phyloP scores from a whole-genome alignment of 2,329 filamentous ascomycete genomes.

The Fusarium nanum region DNA sequence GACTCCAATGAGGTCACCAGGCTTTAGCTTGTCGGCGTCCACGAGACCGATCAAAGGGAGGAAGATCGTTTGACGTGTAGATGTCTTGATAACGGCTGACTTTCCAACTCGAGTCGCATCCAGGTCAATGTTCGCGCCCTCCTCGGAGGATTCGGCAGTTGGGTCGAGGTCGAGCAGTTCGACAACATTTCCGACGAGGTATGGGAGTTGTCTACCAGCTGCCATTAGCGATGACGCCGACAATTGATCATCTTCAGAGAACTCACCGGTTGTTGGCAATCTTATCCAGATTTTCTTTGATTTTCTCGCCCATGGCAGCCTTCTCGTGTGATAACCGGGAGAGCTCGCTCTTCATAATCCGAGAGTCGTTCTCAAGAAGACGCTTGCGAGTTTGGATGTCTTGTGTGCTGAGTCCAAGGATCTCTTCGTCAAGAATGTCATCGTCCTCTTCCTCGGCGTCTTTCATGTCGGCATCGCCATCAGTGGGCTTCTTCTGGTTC shows the following conservation, averaged over 20 bases:
- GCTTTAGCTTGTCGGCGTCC: slow-evolving; percentile 93
- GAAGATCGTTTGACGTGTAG: slow-evolving; percentile 98
- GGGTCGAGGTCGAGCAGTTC: slow-evolving; percentile 97
- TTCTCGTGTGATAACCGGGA: slow-evolving; percentile 96
- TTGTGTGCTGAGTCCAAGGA: slow-evolving; percentile 90
- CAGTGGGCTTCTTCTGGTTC: slow-evolving; percentile 60
- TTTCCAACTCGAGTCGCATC: slow-evolving; percentile 97
- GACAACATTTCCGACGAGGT: slow-evolving; percentile 97
- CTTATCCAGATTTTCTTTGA: slow-evolving; percentile 99
- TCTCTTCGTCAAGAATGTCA: slow-evolving; percentile 90
- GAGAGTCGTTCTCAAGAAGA: slow-evolving; percentile 94
- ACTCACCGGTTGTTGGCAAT: slow-evolving; percentile 96
- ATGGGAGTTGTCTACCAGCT: slow-evolving; percentile 84
- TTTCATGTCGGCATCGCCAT: slow-evolving; percentile 90
- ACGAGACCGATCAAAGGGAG: slow-evolving; percentile 96
- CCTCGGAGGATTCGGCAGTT: slow-evolving; percentile 93
- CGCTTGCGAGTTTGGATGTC: slow-evolving; percentile 93
- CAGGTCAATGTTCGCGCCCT: slow-evolving; percentile 98
- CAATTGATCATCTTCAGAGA: neutral
- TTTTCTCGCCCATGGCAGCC: slow-evolving; percentile 95
- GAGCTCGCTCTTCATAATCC: slow-evolving; percentile 98
- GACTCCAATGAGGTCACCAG: slow-evolving; percentile 95
- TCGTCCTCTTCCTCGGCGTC: slow-evolving; percentile 81
- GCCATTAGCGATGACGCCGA: slow-evolving; percentile 4
- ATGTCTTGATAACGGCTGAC: slow-evolving; percentile 99